Conservation (phyloP, 768 basidiomycete species). For the Auriscalpium orientale region DNA sequence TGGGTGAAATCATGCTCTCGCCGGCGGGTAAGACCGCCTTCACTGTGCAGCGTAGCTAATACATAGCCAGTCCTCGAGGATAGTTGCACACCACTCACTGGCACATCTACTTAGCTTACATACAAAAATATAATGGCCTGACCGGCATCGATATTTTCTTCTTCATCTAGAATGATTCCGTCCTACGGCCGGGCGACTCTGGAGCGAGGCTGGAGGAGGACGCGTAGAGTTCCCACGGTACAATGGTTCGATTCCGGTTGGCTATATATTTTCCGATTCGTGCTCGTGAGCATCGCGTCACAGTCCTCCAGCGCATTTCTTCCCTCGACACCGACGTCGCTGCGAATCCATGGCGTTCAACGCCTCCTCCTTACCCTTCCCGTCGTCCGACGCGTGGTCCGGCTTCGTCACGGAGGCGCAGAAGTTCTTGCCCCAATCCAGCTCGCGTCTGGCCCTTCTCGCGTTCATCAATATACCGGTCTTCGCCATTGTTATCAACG, state of each 20-base stretch:
- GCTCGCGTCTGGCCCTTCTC: constrained; percentile 27
- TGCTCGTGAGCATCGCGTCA: neutral
- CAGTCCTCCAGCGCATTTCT: neutral
- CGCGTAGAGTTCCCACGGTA: neutral
- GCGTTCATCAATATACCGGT: constrained; percentile 59
- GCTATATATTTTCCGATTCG: neutral
- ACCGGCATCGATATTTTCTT: too few species aligned
- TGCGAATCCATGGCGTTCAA: constrained; percentile 17
- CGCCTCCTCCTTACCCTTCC: constrained; percentile 8
- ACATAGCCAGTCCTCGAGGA: too few species aligned
- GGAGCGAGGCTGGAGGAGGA: too few species aligned
- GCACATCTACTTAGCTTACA: too few species aligned
- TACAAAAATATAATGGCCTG: too few species aligned
- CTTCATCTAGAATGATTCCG: too few species aligned
- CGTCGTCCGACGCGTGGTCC: constrained; percentile 19
- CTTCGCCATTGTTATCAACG: constrained; percentile 62
- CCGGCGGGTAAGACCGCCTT: too few species aligned
- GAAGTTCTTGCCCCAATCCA: constrained; percentile 17
- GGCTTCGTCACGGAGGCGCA: constrained; percentile 21
- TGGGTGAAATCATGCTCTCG: too few species aligned
- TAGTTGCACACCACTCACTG: too few species aligned
- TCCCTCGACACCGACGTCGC: neutral
- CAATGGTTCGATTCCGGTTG: neutral
- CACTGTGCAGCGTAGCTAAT: too few species aligned
- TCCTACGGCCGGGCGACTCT: too few species aligned